Base-by-base conservation (phyloP, 2,329 filamentous ascomycete genomes). In the Trichothecium sympodiale region DNA sequence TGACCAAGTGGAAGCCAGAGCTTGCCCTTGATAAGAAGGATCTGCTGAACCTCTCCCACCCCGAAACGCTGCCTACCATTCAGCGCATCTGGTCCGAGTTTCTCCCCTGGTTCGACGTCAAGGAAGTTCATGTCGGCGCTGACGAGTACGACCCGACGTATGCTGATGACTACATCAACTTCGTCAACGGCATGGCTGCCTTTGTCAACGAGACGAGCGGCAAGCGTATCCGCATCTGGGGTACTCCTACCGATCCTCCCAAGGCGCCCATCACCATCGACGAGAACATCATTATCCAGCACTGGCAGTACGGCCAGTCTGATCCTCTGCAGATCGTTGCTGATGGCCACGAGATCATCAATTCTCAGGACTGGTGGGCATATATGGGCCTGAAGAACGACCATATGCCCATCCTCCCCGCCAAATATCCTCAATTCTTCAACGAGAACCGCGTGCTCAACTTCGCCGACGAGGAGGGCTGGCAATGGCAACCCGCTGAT, bases 1-100 rank as follows among this genome's bases (percentile, higher is more conserved):
- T 73, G 17, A 71, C 65, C 0, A 68, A 73, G 45, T 74, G 69
- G 69, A 72, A 67, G 42, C 69, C 69, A 0, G 60, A 71, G 40
- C 50, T 73, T 4, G 65, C 65, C 0, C 51, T 73, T 4, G 46
- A 52, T 3, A 53, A 62, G 34, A 58, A 58, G 12, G 66, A 68
- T 33, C 49, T 74, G 26, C 53, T 74, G 4, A 51, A 52, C 35
- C 31, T 51, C 8, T 46, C 46, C 0, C 60, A 73, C 41, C 68
- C 69, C 0, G 66, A 70, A 5, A 69, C 67, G 0, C 59, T 71
- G n/a, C 64, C 69, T 0, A 59, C 61, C 0, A 57, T 74, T 39
- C 56, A 73, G 44, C 51, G 54, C 1, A 68, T 73, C 36, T 74
- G 69, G 67, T 48, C 53, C 9, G 62, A 65, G 9, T 71, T 72